Base-by-base conservation (phyloP, 768 basidiomycete genomes). In the Auricularia cornea region DNA sequence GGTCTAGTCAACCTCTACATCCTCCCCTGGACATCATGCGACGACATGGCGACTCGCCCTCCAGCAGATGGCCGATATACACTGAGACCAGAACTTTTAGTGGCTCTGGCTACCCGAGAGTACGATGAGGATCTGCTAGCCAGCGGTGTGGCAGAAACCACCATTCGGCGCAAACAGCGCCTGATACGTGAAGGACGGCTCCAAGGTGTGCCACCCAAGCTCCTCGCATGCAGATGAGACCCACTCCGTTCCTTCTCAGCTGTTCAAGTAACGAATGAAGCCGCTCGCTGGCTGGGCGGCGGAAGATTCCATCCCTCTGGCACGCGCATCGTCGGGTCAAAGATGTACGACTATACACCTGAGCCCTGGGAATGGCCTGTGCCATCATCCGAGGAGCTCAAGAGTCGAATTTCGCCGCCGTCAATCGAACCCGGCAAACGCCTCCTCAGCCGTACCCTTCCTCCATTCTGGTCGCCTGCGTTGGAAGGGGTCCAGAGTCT, bases 1-100 rank as follows among this genome's bases (percentile, higher is more conserved):
- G 89, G 89, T 3, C 75, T 88, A 20, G 87, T 89, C 68, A 90
- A 90, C 67, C 86, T 90, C 8, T 90, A 87, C 87, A 77, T 86
- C 29, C 81, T 77, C 63, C 77, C 80, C 11, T 90, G 87, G 87
- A 77, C 73, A 62, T 85, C 85, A 23, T 90, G 89, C 68, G 74
- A 79, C 33, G 78, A 74, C 16, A 86, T 86, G 82, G 80, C 44
- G 10, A 11, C 29, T 26, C 16, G 54, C 4, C 28, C 54, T 29
- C 8, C 26, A 29, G 10, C 20, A n/a, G 12, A n/a, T 3, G 10
- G 10, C 10, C 35, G 10, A 5, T 14, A 38, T 14, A 38, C 35
- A 10, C 10, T 38, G 35, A 12, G 44, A 23, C 20, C 44, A 10
- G 44, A 48, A 18, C 5, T 26, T 3, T 6, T 23, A 20, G 20